Conservation (phyloP, 225 moss, liverwort and hornwort genomes). For the Polytrichum formosum region DNA sequence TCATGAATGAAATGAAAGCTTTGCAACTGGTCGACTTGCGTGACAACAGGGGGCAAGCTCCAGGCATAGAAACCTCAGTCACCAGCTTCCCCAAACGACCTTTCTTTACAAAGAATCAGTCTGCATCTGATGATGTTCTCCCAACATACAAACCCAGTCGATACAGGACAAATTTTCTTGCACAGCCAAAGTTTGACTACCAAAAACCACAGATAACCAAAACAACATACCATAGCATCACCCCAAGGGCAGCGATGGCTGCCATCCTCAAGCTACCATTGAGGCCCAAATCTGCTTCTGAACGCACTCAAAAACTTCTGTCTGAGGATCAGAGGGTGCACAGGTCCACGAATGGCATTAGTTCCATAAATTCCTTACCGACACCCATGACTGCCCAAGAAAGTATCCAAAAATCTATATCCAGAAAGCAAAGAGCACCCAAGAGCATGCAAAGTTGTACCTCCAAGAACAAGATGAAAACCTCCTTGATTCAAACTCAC, state of each 20-base stretch:
- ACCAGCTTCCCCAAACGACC: slow-evolving; percentile 6
- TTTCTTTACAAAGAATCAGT: slow-evolving; percentile 1
- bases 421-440: slow-evolving; percentile 1
- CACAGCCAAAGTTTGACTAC: slow-evolving; percentile 34
- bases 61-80: slow-evolving; percentile 18
- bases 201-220: slow-evolving; percentile 12
- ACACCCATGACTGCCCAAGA: slow-evolving; percentile 8
- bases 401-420: slow-evolving; percentile 3
- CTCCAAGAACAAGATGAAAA: slow-evolving; percentile 5
- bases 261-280: slow-evolving; percentile 26
- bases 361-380: no score
- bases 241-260: not conserved
- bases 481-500: not conserved
- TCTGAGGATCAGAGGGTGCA: not conserved
- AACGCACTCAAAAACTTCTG: not conserved
- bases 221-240: slow-evolving; percentile 10
- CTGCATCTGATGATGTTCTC: not conserved
- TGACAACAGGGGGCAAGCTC: slow-evolving; percentile 47
- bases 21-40: slow-evolving; percentile 56
- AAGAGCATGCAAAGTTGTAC: slow-evolving; percentile 8
- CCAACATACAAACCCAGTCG: slow-evolving; percentile 2
- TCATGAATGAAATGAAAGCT: slow-evolving; percentile 45
- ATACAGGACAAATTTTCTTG: slow-evolving; percentile 27
- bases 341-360: slow-evolving; percentile 7
- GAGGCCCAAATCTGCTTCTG: slow-evolving; percentile 25